Base-by-base conservation (phyloP, 805 yeast genomes). In the Wickerhamomyces bovis region DNA sequence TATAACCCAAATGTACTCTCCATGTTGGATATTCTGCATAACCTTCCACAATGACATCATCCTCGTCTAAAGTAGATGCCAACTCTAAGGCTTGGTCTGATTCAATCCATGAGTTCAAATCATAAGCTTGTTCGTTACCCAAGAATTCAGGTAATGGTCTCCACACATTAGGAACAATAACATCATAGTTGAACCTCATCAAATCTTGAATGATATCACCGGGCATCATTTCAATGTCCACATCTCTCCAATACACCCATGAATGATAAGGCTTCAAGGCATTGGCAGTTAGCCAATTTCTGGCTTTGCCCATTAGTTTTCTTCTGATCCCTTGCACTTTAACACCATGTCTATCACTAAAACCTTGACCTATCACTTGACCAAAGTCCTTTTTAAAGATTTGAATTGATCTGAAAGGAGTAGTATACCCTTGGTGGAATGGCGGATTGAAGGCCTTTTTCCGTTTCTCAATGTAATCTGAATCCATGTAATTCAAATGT, bases 71-170 rank as follows among this genome's bases (percentile, higher is more conserved):
- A 0, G 74, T 72, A 38, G 68, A 63, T 0, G 95, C 94, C 55
- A 85, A 66, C 43, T 80, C 80, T 15, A 83, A 49, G 1, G 88
- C 97, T 10, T 84, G 80, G 6, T 80, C 84, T 3, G 90, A 80
- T 68, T 94, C 99, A 47, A 88, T 78, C 99, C 99, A 94, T 13
- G 97, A 87, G 67, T 94, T 94, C 61, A 94, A 77, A 67, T 94
- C 99, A 64, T 94, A 94, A 1, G 98, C 89, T 66, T 94, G 99
- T 62, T 87, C 95, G 53, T 80, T 78, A 18, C 94, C 95, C 52
- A 94, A 76, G 67, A 90, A 94, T 41, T 82, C 84, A 3, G 99
- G 99, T 51, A 94, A 73, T 2, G 98, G 99, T 57, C 99, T 76
- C 99, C 99, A 94, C 30, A 94, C 97, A 60, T 94, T 89, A 25